Evolutionary conservation across 805 yeast genomes (phyloP), one percentile per base, ranked within the genome.

Genomic region (Metschnikowia reukaufii): DNA sequence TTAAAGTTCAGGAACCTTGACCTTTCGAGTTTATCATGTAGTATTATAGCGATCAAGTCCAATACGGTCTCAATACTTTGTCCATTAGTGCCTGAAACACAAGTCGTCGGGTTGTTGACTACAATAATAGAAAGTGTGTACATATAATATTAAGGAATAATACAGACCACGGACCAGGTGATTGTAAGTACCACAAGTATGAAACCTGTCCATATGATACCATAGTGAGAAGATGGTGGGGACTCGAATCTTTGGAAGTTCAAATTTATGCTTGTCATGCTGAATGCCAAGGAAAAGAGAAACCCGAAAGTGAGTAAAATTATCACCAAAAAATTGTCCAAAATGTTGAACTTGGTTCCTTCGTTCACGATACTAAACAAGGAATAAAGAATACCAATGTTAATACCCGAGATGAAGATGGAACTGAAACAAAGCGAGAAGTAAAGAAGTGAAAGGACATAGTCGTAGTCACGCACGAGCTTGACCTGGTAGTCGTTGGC

Each of bases 331-430:
- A 66, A 48, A 48, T 71, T 72, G 45, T 69, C 63, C 30, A 54
- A 38, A 12, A 68, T 39, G 19, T 53, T 47, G 42, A 70, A 63
- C 42, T 57, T 57, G 8, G 65, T 50, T 27, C 56, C 57, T 6
- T 52, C 56, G n/a, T 53, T 52, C 16, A 60, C 57, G 19, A 61
- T 51, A 27, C 60, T 55, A 38, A 58, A 50, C 16, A 72, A 58
- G 15, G 68, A 62, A 49, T 64, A 67, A 9, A 71, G 59, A 29
- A 72, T 68, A 5, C 76, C 77, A 20, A 70, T 54, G 45, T 68
- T 72, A 16, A 72, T 62, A 7, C 74, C 73, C 5, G 72, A 62
- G 19, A 71, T 62, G 51, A 72, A 70, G 4, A 66, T 52, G 23
- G 72, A 60, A n/a, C 65, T 56, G 36, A 68, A 58, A 45, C 63